Base-by-base conservation (phyloP, 768 basidiomycete genomes). In the Nevesoporus exiguus region DNA sequence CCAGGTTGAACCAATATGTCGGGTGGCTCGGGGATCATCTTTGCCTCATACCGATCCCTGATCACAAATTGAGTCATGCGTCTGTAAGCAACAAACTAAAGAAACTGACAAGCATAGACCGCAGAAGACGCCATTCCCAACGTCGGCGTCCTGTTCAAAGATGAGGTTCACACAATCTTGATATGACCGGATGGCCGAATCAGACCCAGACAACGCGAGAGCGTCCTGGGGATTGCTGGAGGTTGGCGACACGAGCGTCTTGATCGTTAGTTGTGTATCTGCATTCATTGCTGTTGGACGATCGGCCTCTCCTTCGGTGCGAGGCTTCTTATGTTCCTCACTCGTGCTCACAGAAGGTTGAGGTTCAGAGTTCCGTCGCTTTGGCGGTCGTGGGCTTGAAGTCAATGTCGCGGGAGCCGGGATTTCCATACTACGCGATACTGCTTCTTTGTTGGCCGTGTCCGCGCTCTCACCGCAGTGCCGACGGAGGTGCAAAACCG, bases 61-160 rank as follows among this genome's bases (percentile, higher is more conserved):
- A 47, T 36, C 7, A 31, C 33, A 49, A 47, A 29, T 47, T 50
- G 34, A 56, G 44, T 27, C 41, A 27, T 40, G 15, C 15, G 5
- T 7, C 21, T 29, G 21, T 4, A 24, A 10, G n/a, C 13, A 13
- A 49, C 7, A 34, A 24, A 42, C 7, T 50, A 52, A 15, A 25
- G 39, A 25, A 47, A 74, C 83, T 66, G 50, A 82, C 84, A 69
- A 59, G 77, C 84, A 86, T 33, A 82, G 69, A 46, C 63, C 70
- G 53, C 84, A 85, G 39, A 71, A 72, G 13, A 62, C 49, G 13
- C 67, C 69, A 40, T 66, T 39, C 49, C 60, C 54, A 22, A 71
- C 33, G 33, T 72, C 54, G 22, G 69, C 69, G 31, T 73, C 70
- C 48, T 56, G 56, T 47, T 67, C 71, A 46, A 72, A 74, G 51